phyloP scores from a whole-genome alignment of 139 green algal genomes.

The Chlorella sp. region DNA sequence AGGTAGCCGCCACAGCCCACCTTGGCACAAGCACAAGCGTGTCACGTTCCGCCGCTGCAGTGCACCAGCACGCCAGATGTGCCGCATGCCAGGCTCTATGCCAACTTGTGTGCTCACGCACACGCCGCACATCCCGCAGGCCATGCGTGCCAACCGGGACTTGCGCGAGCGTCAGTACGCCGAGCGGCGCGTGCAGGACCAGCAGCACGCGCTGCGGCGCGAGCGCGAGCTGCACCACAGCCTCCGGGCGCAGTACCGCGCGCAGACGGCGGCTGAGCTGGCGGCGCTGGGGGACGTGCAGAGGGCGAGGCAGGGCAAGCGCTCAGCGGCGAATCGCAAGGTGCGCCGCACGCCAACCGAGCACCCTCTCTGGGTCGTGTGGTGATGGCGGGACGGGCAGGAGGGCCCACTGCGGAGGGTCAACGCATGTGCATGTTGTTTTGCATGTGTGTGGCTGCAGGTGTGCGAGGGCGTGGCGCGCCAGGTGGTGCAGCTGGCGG shows the following conservation, averaged over 20 bases:
- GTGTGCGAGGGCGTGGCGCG: slow-evolving; percentile 35
- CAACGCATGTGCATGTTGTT: no score
- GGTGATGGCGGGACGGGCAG: no score
- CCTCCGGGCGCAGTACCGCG: slow-evolving; percentile 24
- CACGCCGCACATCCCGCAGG: no score
- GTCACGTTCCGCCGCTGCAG: no score
- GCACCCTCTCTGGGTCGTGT: slow-evolving; percentile 13
- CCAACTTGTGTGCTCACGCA: neutral
- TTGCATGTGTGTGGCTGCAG: no score
- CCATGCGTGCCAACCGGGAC: slow-evolving; percentile 56
- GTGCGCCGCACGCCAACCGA: no score
- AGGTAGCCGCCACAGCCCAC: no score
- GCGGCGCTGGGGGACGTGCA: slow-evolving; percentile 35
- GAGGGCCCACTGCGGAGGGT: no score
- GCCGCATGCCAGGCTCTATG: no score
- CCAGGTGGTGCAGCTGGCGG: slow-evolving; percentile 59
- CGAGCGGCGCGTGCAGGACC: slow-evolving; percentile 49
- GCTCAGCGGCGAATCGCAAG: slow-evolving; percentile 35
- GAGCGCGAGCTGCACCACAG: slow-evolving; percentile 51
- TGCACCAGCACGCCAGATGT: no score
- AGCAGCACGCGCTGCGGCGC: slow-evolving; percentile 35
- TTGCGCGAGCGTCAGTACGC: slow-evolving; percentile 59
- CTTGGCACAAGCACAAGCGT: no score
- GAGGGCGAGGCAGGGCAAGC: no score
- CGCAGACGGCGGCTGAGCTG: slow-evolving; percentile 36